These are phyloP conservation scores for Talaromyces verruculosus DNA, from an alignment of 2,329 filamentous ascomycete genomes.

Conservation along the genomic window DNA sequence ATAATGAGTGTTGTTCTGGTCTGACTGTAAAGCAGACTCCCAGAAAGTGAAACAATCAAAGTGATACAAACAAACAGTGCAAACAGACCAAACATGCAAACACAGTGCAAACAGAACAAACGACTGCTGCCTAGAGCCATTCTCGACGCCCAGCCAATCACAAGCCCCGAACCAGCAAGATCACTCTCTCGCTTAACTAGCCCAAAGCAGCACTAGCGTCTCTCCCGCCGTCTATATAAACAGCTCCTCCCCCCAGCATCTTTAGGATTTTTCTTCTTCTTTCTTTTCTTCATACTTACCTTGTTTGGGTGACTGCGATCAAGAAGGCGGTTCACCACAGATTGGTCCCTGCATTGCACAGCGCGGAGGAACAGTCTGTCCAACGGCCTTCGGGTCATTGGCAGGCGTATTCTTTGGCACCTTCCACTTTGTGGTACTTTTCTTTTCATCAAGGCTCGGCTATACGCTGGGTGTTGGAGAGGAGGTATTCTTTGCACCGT, in stretches of 20 bases:
- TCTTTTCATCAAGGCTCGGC: slow-evolving; percentile 47
- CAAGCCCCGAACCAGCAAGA: neutral
- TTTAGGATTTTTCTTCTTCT: slow-evolving; percentile 34
- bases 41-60: neutral
- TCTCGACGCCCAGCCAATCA: slow-evolving; percentile 16
- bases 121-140: neutral
- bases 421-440: slow-evolving; percentile 30
- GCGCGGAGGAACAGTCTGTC: slow-evolving; percentile 52
- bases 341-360: slow-evolving; percentile 60
- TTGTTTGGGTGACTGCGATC: slow-evolving; percentile 52
- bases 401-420: slow-evolving; percentile 54
- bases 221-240: slow-evolving; percentile 33
- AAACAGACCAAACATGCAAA: slow-evolving; percentile 14
- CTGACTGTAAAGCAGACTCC: neutral
- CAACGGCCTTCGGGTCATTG: slow-evolving; percentile 53
- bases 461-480: slow-evolving; percentile 39
- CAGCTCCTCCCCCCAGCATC: slow-evolving; percentile 15
- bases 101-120: slow-evolving; percentile 8
- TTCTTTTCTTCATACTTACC: slow-evolving; percentile 54
- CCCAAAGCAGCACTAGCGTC: slow-evolving; percentile 16
- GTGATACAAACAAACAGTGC: neutral
- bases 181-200: slow-evolving; percentile 20
- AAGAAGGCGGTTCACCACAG: slow-evolving; percentile 48
- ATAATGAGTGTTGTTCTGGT: neutral
- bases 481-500: slow-evolving; percentile 23